A percentile compares a stretch with the other conserved stretches of the same genome.
Conservation (phyloP, 139 green algal genomes). For the Chlamydomonas schloesseri region DNA sequence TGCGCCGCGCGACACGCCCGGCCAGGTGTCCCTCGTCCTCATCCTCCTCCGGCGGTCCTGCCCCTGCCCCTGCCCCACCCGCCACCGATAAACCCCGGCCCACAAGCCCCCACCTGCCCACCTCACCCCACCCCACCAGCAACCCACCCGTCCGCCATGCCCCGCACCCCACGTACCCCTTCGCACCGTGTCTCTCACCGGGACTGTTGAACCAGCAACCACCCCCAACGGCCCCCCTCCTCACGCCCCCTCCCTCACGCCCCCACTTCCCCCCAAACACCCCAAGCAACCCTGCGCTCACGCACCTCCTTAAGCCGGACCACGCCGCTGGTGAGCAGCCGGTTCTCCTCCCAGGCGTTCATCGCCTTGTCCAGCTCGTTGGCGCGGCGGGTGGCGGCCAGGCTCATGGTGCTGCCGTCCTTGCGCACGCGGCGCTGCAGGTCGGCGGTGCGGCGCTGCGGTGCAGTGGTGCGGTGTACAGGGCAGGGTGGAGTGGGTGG, state of each 20-base stretch:
- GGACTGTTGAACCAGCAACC: too few species aligned
- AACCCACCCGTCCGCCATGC: too few species aligned
- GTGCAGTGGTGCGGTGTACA: background rate
- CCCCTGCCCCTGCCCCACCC: too few species aligned
- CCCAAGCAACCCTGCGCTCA: background rate
- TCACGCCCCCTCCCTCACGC: background rate
- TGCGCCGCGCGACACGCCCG: too few species aligned
- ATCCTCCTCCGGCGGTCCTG: too few species aligned
- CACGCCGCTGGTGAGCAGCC: constrained; percentile 90
- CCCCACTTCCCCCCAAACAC: background rate
- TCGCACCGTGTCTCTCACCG: too few species aligned
- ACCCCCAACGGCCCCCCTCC: background rate
- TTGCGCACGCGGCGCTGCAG: constrained; percentile 78
- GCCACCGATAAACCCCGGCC: too few species aligned
- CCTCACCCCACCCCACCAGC: too few species aligned
- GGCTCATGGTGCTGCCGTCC: constrained; percentile 90
- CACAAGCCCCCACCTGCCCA: too few species aligned
- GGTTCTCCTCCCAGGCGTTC: constrained; percentile 96
- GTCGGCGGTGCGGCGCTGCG: constrained; percentile 74
- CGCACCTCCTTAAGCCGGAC: constrained; percentile 79
- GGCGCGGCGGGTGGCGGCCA: constrained; percentile 87
- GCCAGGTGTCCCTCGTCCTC: too few species aligned
- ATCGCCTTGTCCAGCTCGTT: constrained; percentile 89
- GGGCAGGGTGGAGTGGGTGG: background rate
- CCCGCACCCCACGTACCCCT: too few species aligned